Base-by-base conservation (phyloP, 345 rosid species). In the Euphorbia lathyris region DNA sequence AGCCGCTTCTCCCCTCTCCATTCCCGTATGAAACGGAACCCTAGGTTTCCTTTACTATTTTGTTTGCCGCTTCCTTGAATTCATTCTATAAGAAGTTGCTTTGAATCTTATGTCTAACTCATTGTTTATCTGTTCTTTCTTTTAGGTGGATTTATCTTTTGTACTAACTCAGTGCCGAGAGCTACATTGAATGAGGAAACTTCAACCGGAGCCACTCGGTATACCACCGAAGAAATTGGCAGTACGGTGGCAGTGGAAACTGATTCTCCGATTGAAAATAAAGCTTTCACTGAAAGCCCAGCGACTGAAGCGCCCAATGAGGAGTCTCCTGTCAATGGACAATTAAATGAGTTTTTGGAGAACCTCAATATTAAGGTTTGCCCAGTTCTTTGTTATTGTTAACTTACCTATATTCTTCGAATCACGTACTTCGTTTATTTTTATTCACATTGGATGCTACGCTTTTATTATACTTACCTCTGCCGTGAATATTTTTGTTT, bases 351-450 rank as follows among this genome's bases (percentile, higher is more conserved):
- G 36, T 74, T 93, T 58, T 68, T 88, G 79, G 83, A 85, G 47
- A 81, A 78, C 34, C 67, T 87, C 55, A 82, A 83, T 30, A 22
- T 85, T 29, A 82, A 90, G 98, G 98, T 92, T 70, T 66, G 76
- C 63, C 40, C 23, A 0, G 12, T 29, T 60, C 65, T 19, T 26
- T 42, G 5, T 26, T 5, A 34, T 23, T 1, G 26, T 58, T 23
- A 4, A 25, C 17, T 25, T 57, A 3, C 9, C 25, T 51, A 5
- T 51, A 51, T 51, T 34, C n/a, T n/a, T n/a, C n/a, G n/a, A n/a
- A n/a, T n/a, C 9, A 51, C 22, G 9, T 19, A 51, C 19, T 25
- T 55, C 9, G 3, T 7, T 55, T 11, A 55, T 22, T 55, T 23
- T 55, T 22, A 8, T 22, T 20, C 14, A 11, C 29, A 51, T 55